Percentiles rank a stretch among this genome's conserved stretches.
Conservation (phyloP, 2,329 filamentous ascomycete species). For the Helicocarpus griseus region DNA sequence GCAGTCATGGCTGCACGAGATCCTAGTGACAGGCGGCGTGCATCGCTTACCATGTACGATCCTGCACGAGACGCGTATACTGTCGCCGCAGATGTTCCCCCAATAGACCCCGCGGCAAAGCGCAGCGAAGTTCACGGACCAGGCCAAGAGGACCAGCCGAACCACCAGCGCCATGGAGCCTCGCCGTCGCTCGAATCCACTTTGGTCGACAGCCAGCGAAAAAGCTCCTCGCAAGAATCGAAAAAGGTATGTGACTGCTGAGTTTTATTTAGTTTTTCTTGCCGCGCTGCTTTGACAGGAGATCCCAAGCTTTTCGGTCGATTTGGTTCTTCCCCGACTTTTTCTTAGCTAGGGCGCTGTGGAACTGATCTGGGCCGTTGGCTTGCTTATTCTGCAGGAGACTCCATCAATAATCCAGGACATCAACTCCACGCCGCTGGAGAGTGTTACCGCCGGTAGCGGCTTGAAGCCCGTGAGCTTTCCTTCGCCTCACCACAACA, state of each 20-base stretch:
- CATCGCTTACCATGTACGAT: conserved; percentile 21
- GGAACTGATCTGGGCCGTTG: conserved; percentile 1
- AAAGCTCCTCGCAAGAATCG: not conserved
- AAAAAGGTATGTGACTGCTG: not conserved
- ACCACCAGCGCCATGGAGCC: not conserved
- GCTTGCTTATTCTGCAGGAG: conserved; percentile 3
- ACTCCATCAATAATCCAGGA: conserved; percentile 5
- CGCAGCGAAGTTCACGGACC: conserved; percentile 6
- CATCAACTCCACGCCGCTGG: conserved; percentile 8
- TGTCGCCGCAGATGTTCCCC: conserved; percentile 16
- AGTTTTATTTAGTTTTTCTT: not conserved
- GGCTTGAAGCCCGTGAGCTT: conserved; percentile 3
- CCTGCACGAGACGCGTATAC: conserved; percentile 26
- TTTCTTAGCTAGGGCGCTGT: not conserved
- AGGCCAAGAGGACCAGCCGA: conserved; percentile 4
- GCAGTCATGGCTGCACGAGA: not conserved
- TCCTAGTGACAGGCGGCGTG: conserved; percentile 7
- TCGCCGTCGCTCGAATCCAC: not conserved
- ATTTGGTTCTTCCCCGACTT: not conserved
- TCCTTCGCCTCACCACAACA: not conserved
- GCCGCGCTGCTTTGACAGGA: not conserved
- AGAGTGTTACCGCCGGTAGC: conserved; percentile 2
- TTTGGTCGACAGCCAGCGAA: not conserved
- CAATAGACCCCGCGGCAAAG: conserved; percentile 16
- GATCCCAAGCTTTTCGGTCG: not conserved